Evolutionary conservation across 805 yeast species (phyloP).

Genomic region (Maudiozyma pseudohumilis): DNA sequence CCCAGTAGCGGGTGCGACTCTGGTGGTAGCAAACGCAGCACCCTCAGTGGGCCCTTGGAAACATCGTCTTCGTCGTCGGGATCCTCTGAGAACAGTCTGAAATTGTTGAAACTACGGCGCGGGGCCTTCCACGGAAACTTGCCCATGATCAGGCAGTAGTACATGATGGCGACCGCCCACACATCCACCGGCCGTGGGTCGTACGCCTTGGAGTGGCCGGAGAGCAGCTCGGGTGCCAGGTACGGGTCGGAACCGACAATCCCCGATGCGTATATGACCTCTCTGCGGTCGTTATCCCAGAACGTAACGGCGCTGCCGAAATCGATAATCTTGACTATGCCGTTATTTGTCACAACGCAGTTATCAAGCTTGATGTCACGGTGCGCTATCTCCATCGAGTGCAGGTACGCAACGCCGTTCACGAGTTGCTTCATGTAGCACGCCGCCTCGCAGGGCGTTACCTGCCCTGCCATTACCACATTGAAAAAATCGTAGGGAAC

Average conservation of each 20-base stretch:
- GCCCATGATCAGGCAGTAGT: constrained; percentile 77
- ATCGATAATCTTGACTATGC: constrained; percentile 79
- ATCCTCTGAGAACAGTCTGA: constrained; percentile 48
- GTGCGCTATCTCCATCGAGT: constrained; percentile 78
- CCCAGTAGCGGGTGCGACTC: constrained; percentile 52
- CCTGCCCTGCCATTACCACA: constrained; percentile 79
- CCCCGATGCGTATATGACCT: constrained; percentile 50
- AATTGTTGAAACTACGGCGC: constrained; percentile 64
- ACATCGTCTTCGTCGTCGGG: constrained; percentile 35
- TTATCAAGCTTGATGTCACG: constrained; percentile 89
- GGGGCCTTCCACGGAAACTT: constrained; percentile 96
- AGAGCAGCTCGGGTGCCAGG: constrained; percentile 82
- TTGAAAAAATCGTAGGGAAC: constrained; percentile 89
- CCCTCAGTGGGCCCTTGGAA: constrained; percentile 58
- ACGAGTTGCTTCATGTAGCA: constrained; percentile 81
- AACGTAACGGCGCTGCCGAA: constrained; percentile 89
- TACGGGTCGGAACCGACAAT: constrained; percentile 95
- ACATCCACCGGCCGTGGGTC: constrained; percentile 85
- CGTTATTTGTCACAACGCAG: constrained; percentile 70
- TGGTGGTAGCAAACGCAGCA: constrained; percentile 61
- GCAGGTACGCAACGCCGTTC: constrained; percentile 67
- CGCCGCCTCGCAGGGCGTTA: constrained; percentile 57
- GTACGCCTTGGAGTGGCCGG: constrained; percentile 33
- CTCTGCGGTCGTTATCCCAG: constrained; percentile 36
- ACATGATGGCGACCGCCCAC: constrained; percentile 91